These are phyloP conservation scores for Citrus australasica DNA, from an alignment of 345 rosid species.

Conservation along the genomic window DNA sequence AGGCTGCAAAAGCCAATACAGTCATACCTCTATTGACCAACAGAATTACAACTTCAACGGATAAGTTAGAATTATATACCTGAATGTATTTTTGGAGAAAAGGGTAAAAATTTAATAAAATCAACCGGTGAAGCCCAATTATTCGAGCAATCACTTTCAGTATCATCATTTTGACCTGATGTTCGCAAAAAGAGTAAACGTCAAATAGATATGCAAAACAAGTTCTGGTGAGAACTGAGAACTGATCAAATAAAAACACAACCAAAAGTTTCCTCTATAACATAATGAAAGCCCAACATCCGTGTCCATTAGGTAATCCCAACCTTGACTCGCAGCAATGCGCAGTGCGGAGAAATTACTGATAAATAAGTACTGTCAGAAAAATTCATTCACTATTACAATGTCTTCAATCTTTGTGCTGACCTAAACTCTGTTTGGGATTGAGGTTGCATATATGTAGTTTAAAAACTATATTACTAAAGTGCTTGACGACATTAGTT, in stretches of 20 bases:
- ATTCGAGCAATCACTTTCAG: constrained; percentile 85
- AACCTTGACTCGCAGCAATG: neutral
- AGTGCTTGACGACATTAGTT: no score
- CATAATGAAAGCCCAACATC: neutral
- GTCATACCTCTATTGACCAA: constrained; percentile 6
- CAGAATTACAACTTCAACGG: constrained; percentile 8
- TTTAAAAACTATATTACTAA: no score
- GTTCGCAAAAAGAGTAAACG: constrained; percentile 6
- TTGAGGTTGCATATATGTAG: no score
- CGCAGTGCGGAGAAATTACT: neutral
- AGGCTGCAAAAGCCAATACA: constrained; percentile 54
- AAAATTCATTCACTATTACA: neutral
- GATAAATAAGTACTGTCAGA: neutral
- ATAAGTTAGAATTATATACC: constrained; percentile 38
- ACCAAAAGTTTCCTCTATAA: neutral
- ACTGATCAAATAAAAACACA: neutral
- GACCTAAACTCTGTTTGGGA: no score
- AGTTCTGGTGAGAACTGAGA: neutral
- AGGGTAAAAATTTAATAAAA: constrained; percentile 69
- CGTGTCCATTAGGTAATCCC: neutral
- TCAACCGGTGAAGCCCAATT: constrained; percentile 84
- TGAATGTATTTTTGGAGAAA: constrained; percentile 77
- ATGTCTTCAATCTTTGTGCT: neutral
- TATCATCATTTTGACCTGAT: constrained; percentile 93
- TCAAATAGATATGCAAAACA: neutral